Percentiles rank a stretch among this genome's conserved stretches.
Conservation (phyloP, 345 rosid genomes). For the Erodium maritimum region DNA sequence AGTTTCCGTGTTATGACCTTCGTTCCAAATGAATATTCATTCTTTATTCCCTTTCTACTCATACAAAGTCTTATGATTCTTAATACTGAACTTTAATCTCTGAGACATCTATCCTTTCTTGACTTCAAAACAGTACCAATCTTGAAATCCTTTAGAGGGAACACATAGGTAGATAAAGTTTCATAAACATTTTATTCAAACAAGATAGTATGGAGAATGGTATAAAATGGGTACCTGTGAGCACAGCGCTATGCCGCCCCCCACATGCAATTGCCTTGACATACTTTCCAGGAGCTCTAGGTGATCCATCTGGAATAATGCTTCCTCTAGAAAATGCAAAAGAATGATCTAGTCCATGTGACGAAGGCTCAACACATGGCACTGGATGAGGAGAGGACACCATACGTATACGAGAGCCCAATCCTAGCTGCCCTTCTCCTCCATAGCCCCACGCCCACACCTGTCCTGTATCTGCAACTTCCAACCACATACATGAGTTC, state of each 20-base stretch:
- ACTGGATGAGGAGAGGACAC: conserved; percentile 93
- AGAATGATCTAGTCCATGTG: conserved; percentile 45
- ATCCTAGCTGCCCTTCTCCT: conserved; percentile 99
- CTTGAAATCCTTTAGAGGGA: too few relatives aligned
- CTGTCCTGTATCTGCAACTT: conserved; percentile 82
- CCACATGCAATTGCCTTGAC: conserved; percentile 88
- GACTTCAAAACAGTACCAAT: too few relatives aligned
- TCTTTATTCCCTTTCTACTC: too few relatives aligned
- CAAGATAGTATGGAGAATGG: too few relatives aligned
- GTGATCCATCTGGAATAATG: conserved; percentile 47
- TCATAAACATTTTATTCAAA: too few relatives aligned
- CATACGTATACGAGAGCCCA: conserved; percentile 83
- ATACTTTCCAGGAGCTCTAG: conserved; percentile 70
- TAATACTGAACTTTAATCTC: too few relatives aligned
- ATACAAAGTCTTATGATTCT: too few relatives aligned
- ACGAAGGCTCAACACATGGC: conserved; percentile 57
- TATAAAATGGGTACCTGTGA: conserved; percentile 45
- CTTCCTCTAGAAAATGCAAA: conserved; percentile 34
- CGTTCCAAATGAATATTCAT: too few relatives aligned
- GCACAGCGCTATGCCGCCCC: conserved; percentile 90
- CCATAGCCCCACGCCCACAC: conserved; percentile 99
- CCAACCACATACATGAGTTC: neutral
- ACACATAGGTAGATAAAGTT: too few relatives aligned
- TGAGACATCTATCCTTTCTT: too few relatives aligned
- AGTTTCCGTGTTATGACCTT: too few relatives aligned